Conservation (phyloP, 1,139 yeast genomes). For the Protomyces inouyei region DNA sequence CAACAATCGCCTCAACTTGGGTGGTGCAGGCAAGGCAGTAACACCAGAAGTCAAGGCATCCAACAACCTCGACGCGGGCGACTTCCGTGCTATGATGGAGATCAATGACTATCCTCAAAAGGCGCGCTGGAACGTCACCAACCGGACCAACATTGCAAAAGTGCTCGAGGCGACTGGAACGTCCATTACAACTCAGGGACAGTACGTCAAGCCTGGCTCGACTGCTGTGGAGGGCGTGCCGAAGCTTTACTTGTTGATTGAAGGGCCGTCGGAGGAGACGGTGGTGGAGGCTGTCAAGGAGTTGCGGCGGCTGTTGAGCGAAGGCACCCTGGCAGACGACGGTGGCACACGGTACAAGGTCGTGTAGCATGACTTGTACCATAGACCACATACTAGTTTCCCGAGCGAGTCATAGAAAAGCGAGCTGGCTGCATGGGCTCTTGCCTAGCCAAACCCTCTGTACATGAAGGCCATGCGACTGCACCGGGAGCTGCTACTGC, state of each 20-base stretch:
- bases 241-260: slow-evolving; percentile 71
- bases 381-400: not conserved
- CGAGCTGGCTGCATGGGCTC: not conserved
- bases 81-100: slow-evolving; percentile 64
- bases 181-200: slow-evolving; percentile 79
- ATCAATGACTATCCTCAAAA: slow-evolving; percentile 79
- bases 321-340: slow-evolving; percentile 40
- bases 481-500: not conserved
- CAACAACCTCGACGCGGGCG: slow-evolving; percentile 52
- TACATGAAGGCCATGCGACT: not conserved
- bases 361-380: not conserved
- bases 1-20: slow-evolving; percentile 30
- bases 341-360: slow-evolving; percentile 23
- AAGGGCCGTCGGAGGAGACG: slow-evolving; percentile 62
- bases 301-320: slow-evolving; percentile 56
- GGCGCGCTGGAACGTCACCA: slow-evolving; percentile 78
- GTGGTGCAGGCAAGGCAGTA: slow-evolving; percentile 43
- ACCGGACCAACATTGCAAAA: slow-evolving; percentile 58
- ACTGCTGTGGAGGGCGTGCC: slow-evolving; percentile 54
- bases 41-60: slow-evolving; percentile 45
- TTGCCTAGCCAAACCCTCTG: not conserved
- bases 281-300: slow-evolving; percentile 64
- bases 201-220: slow-evolving; percentile 57
- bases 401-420: too few species aligned
- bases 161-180: slow-evolving; percentile 70